Evolutionary conservation across 1,284 basidiomycete genomes (phyloP).

Genomic region (Peniophora sp.): DNA sequence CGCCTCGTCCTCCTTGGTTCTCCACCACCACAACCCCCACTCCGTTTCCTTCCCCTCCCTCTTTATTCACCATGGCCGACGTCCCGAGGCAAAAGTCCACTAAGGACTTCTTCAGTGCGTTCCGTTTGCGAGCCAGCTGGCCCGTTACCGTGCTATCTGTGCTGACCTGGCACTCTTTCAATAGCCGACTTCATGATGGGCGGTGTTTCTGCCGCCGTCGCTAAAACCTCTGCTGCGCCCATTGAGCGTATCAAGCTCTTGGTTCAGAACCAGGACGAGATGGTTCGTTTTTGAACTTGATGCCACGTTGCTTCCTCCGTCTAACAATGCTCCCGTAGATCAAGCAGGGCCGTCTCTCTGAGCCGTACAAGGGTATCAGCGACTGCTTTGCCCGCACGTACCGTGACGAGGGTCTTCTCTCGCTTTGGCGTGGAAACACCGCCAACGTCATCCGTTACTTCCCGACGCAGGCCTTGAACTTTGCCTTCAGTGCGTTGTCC

Average conservation of each 20-base stretch:
- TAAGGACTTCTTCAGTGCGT: conserved; percentile 72
- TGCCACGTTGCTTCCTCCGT: conserved; percentile 1
- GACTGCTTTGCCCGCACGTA: conserved; percentile 89
- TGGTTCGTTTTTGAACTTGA: conserved; percentile 37
- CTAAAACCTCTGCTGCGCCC: conserved; percentile 96
- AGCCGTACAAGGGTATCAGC: conserved; percentile 88
- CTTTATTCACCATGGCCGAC: conserved; percentile 65
- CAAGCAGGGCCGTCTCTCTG: conserved; percentile 90
- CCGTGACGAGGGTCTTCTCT: conserved; percentile 84
- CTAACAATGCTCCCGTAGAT: conserved; percentile 48
- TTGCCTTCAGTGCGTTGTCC: conserved; percentile 75
- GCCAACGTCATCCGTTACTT: conserved; percentile 99
- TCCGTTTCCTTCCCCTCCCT: conserved; percentile 33
- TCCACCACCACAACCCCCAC: conserved; percentile 32
- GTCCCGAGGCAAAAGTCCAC: conserved; percentile 70
- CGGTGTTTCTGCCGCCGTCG: conserved; percentile 89
- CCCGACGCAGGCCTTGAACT: conserved; percentile 94
- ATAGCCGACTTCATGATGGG: conserved; percentile 86
- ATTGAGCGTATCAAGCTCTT: conserved; percentile 99
- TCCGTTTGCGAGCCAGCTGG: conserved; percentile 5
- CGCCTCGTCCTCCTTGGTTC: conserved; percentile 12
- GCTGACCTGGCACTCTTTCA: conserved; percentile 36
- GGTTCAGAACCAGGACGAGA: conserved; percentile 97
- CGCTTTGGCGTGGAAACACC: conserved; percentile 94
- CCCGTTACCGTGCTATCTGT: conserved; percentile 8